Percentiles rank a stretch among this genome's conserved stretches.
phyloP scores from a whole-genome alignment of 805 yeast species.

The Kluyveromyces dobzhanskii region DNA sequence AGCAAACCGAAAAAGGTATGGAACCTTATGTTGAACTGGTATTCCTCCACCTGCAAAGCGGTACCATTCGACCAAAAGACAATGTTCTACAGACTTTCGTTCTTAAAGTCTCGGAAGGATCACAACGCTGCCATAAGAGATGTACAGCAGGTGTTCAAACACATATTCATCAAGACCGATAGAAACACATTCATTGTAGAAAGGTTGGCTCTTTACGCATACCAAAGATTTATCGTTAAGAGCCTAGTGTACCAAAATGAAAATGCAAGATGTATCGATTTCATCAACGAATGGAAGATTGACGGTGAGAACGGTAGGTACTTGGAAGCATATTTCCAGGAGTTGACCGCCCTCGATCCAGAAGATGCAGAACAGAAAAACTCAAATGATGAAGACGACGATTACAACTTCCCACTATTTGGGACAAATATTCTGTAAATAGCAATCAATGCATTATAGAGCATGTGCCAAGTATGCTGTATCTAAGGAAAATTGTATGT shows the following conservation, averaged over 20 bases:
- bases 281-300: constrained; percentile 19
- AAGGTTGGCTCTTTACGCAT: constrained; percentile 10
- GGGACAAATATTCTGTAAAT: constrained; percentile 2
- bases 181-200: constrained; percentile 7
- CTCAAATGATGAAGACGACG: constrained; percentile 1
- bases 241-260: constrained; percentile 12
- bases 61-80: constrained; percentile 16
- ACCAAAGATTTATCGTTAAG: constrained; percentile 16
- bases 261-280: constrained; percentile 10
- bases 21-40: constrained; percentile 21
- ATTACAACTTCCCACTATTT: constrained; percentile 2
- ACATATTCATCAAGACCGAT: constrained; percentile 8
- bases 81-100: constrained; percentile 11
- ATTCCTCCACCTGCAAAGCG: constrained; percentile 6
- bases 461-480: not conserved
- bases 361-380: not conserved
- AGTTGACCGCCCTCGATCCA: not conserved
- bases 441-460: no score
- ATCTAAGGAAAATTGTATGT: not conserved
- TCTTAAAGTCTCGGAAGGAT: constrained; percentile 13
- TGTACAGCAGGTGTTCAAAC: constrained; percentile 7
- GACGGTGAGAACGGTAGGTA: constrained; percentile 9
- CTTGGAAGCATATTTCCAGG: constrained; percentile 10
- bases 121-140: constrained; percentile 13
- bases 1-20: constrained; percentile 15